Base-by-base conservation (phyloP, 192 early-diverging fungal genomes). In the Coemansia sp. region DNA sequence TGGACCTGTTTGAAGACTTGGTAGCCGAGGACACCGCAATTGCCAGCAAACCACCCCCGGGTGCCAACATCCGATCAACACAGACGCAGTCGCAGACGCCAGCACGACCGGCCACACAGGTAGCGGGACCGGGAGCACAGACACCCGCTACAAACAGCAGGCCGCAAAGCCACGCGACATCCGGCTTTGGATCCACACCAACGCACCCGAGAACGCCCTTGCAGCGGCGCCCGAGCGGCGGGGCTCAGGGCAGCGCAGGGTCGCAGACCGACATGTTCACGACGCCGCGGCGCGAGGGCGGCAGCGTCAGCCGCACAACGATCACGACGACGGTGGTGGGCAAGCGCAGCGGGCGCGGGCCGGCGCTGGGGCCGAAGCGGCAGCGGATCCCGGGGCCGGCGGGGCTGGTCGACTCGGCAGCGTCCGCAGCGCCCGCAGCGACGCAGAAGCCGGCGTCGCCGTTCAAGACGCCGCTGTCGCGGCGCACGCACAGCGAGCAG, bases 331-430 rank as follows among this genome's bases (percentile, higher is more conserved):
- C 59, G 22, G 53, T 77, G 16, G 60, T 77, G 3, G 49, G 52
- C 32, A 52, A 56, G 22, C 59, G 50, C 14, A 52, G 44, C 7
- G 64, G 31, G n/a, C 51, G 64, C 3, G 24, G 29, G 4, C 11
- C 51, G 0, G 21, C 57, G 12, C 3, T 25, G 12, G 23, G 27
- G 3, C 35, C 47, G 2, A 54, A 60, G 24, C 54, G 42, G 22
- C 64, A 71, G 32, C 44, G 58, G 27, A 53, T 77, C 14, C 74
- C 74, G 3, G 74, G 74, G 2, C 74, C 74, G 0, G 68, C 69
- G 7, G 74, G 74, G 10, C 48, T 67, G 21, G 16, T 66, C 18
- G 61, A 54, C 29, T 38, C 52, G 11, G 22, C 54, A 18, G 35
- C 23, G 21, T 28, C 32, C 18, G 4, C n/a, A 1, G 40, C 12